Evolutionary conservation across 345 rosid species (phyloP).

Genomic region (Brassica cretica): DNA sequence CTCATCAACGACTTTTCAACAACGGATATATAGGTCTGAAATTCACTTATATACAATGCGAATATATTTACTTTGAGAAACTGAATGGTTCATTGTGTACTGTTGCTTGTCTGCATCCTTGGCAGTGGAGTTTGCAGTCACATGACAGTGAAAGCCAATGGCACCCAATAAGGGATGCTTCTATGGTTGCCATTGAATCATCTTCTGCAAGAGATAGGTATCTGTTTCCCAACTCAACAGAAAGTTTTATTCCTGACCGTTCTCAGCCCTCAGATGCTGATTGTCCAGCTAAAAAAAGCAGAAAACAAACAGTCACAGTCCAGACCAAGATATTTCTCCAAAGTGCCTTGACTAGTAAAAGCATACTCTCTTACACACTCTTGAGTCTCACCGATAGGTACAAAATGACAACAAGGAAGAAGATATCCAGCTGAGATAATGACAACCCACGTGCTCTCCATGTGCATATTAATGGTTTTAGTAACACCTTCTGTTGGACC

Average conservation of each 20-base stretch:
- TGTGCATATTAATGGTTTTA: too few relatives aligned
- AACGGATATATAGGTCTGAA: too few relatives aligned
- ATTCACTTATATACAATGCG: too few relatives aligned
- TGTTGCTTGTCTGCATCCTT: conserved; percentile 74
- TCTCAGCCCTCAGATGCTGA: conserved; percentile 30
- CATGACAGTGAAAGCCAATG: conserved; percentile 37
- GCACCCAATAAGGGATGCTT: conserved; percentile 82
- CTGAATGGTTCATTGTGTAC: conserved; percentile 23
- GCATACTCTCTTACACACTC: conserved; percentile 21
- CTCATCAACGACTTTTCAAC: too few relatives aligned
- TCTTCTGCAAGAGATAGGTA: conserved; percentile 77
- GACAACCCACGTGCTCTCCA: too few relatives aligned
- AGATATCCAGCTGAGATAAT: too few relatives aligned
- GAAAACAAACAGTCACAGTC: conserved; percentile 45
- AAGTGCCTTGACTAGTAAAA: conserved; percentile 1
- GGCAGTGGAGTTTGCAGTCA: conserved; percentile 56
- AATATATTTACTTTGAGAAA: conserved; percentile 2
- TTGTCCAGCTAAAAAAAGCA: conserved; percentile 61
- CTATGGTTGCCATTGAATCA: conserved; percentile 78
- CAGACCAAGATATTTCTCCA: conserved; percentile 14
- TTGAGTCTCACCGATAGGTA: background rate
- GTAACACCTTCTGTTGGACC: too few relatives aligned
- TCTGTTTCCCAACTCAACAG: conserved; percentile 52
- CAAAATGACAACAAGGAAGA: too few relatives aligned
- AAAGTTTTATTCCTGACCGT: conserved; percentile 35